Conservation (phyloP, 2,329 filamentous ascomycete genomes). For the Aspergillus sclerotialis region DNA sequence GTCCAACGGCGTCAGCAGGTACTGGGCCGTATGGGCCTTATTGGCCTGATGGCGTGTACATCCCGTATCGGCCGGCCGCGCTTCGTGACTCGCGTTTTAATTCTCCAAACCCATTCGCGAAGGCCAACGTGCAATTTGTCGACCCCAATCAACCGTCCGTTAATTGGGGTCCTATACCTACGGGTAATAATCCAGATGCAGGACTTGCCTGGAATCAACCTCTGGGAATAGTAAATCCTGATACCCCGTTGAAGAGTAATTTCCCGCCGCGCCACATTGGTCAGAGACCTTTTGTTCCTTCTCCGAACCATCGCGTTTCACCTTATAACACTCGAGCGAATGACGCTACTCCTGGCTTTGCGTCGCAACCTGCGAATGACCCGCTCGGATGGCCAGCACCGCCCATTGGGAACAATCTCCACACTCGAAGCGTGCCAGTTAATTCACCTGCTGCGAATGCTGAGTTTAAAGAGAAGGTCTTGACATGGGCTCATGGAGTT, state of each 20-base stretch:
- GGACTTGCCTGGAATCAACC: constrained; percentile 26
- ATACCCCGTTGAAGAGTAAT: constrained; percentile 25
- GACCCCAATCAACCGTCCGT: constrained; percentile 23
- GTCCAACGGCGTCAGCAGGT: constrained; percentile 52
- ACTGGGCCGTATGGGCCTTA: constrained; percentile 55
- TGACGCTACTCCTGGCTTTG: constrained; percentile 13
- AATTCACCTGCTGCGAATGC: constrained; percentile 28
- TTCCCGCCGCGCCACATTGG: constrained; percentile 33
- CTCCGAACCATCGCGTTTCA: constrained; percentile 19
- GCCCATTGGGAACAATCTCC: constrained; percentile 15
- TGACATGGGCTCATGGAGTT: constrained; percentile 63
- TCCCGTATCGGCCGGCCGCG: constrained; percentile 54
- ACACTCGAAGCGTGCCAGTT: constrained; percentile 12
- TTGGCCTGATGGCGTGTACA: constrained; percentile 57
- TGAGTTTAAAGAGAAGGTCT: constrained; percentile 61
- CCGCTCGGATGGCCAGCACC: constrained; percentile 19
- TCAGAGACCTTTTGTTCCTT: constrained; percentile 21
- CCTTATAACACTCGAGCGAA: constrained; percentile 20
- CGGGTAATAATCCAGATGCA: constrained; percentile 18
- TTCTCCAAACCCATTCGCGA: constrained; percentile 17
- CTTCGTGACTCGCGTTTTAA: constrained; percentile 47
- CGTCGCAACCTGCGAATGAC: constrained; percentile 15
- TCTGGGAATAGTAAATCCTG: constrained; percentile 18
- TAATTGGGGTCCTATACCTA: constrained; percentile 18
- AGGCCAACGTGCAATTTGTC: constrained; percentile 19